These are phyloP conservation scores for Triticum timopheevii DNA, from an alignment of 176 grass and related monocot species.

Conservation along the genomic window DNA sequence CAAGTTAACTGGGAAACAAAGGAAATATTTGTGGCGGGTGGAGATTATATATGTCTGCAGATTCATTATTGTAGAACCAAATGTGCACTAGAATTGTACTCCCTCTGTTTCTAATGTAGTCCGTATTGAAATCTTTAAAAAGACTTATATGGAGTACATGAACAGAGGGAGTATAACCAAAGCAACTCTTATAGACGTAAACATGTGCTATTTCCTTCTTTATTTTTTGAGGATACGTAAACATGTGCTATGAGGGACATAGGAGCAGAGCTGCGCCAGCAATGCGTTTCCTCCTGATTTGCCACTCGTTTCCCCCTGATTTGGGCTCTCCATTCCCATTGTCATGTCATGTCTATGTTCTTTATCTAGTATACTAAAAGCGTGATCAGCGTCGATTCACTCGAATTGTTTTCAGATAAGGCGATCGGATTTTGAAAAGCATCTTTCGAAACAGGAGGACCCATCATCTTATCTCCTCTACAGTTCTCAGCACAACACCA, in stretches of 20 bases:
- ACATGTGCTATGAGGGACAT: neutral
- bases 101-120: too few species aligned
- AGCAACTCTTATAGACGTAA: neutral
- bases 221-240: neutral
- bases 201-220: too few species aligned
- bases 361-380: neutral
- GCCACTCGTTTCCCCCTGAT: neutral
- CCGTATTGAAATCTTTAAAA: too few species aligned
- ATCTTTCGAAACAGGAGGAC: neutral
- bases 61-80: neutral
- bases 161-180: too few species aligned
- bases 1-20: neutral
- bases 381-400: neutral
- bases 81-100: neutral
- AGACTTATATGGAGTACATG: too few species aligned
- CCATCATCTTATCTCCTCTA: neutral
- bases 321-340: neutral
- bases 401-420: constrained; percentile 2
- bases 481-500: neutral
- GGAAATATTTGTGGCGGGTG: neutral
- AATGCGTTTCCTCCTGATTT: neutral
- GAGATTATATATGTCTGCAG: neutral
- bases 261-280: neutral
- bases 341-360: neutral
- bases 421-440: neutral